A percentile compares a stretch with the other conserved stretches of the same genome.
Evolutionary conservation across 2,329 filamentous ascomycete species (phyloP).

Genomic region (Ophiobolus disseminans): DNA sequence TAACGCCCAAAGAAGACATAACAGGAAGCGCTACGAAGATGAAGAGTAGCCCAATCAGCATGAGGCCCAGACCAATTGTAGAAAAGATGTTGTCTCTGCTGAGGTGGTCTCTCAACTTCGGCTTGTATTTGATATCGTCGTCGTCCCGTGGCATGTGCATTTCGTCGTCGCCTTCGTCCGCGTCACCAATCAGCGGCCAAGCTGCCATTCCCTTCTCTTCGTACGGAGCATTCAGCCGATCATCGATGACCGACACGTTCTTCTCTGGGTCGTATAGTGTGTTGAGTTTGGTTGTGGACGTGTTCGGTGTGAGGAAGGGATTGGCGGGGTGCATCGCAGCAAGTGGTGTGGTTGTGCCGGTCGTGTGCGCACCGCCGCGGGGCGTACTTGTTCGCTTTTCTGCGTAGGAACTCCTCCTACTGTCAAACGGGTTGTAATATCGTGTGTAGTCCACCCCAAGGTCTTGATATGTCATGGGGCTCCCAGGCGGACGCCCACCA

Average conservation of each 20-base stretch:
- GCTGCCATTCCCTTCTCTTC: constrained; percentile 51
- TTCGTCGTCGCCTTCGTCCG: constrained; percentile 62
- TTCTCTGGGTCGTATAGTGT: constrained; percentile 33
- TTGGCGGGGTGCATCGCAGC: constrained; percentile 19
- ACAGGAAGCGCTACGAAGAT: constrained; percentile 61
- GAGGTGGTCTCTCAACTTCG: constrained; percentile 55
- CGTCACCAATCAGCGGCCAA: constrained; percentile 58
- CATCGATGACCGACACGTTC: constrained; percentile 54
- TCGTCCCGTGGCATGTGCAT: constrained; percentile 62
- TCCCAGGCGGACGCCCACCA: constrained; percentile 17
- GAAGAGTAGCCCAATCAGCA: constrained; percentile 57
- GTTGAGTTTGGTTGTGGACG: constrained; percentile 35
- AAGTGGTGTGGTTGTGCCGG: constrained; percentile 24
- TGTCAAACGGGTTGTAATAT: constrained; percentile 45
- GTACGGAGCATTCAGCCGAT: constrained; percentile 55
- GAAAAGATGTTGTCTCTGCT: constrained; percentile 53
- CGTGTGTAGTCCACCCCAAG: constrained; percentile 46
- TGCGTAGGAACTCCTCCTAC: constrained; percentile 31
- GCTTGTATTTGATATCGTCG: constrained; percentile 55
- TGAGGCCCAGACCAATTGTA: constrained; percentile 52
- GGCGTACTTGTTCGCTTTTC: constrained; percentile 16
- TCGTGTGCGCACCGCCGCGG: constrained; percentile 10
- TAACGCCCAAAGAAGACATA: constrained; percentile 54
- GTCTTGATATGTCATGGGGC: constrained; percentile 36
- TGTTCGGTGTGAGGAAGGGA: constrained; percentile 39